phyloP scores from a whole-genome alignment of 116 monocot genomes.

The Thalassia testudinum region DNA sequence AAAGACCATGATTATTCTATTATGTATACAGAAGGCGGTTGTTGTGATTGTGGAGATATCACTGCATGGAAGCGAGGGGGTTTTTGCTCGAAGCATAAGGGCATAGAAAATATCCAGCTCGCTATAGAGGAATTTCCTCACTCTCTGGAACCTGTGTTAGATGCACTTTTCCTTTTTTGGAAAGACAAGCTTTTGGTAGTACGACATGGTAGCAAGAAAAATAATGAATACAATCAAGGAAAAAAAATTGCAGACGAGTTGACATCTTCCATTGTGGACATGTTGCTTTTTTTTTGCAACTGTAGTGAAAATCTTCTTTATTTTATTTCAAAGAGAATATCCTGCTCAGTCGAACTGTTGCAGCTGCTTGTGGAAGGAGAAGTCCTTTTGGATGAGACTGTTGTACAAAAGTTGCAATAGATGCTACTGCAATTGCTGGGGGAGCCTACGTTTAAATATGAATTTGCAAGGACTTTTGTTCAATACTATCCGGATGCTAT shows the following conservation, averaged over 20 bases:
- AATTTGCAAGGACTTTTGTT: constrained; percentile 61
- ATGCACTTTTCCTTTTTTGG: constrained; percentile 60
- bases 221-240: constrained; percentile 1
- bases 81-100: constrained; percentile 90
- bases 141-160: constrained; percentile 63
- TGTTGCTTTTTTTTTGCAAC: constrained; percentile 67
- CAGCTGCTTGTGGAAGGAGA: constrained; percentile 49
- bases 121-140: constrained; percentile 34
- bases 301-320: constrained; percentile 60
- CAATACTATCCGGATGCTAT: constrained; percentile 43
- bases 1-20: constrained; percentile 90
- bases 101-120: constrained; percentile 49
- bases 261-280: constrained; percentile 34
- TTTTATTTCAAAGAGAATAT: constrained; percentile 44
- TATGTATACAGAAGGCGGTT: constrained; percentile 84
- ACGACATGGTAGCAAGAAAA: constrained; percentile 3
- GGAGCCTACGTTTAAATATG: constrained; percentile 78
- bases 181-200: constrained; percentile 26
- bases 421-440: constrained; percentile 69
- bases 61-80: constrained; percentile 97
- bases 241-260: constrained; percentile 27
- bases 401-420: constrained; percentile 60
- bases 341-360: constrained; percentile 23
- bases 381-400: constrained; percentile 33
- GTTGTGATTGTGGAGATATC: constrained; percentile 97